Percentiles rank a stretch among this genome's conserved stretches.
phyloP scores from a whole-genome alignment of 176 grass and related monocot genomes.

The Elaeis guineensis region DNA sequence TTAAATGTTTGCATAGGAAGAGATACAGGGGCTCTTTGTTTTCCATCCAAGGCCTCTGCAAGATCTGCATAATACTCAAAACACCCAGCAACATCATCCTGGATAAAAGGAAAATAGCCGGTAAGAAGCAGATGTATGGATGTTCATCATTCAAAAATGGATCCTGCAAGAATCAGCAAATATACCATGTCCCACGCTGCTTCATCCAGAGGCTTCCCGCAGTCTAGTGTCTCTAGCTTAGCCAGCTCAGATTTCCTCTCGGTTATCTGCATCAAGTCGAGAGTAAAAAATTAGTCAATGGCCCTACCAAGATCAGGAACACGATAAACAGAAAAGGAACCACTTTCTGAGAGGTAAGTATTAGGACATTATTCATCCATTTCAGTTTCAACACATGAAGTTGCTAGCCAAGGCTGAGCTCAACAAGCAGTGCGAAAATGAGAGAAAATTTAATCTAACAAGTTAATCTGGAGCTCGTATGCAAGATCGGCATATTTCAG shows the following conservation, averaged over 20 bases:
- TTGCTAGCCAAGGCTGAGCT: no score
- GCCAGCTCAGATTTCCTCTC: slow-evolving; percentile 80
- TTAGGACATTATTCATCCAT: no score
- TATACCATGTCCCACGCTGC: slow-evolving; percentile 92
- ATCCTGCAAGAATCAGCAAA: neutral
- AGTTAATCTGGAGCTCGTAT: no score
- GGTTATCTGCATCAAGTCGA: slow-evolving; percentile 36
- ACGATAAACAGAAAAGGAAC: neutral
- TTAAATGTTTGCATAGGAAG: slow-evolving; percentile 92
- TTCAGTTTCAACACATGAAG: no score
- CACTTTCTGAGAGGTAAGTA: neutral
- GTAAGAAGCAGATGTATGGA: slow-evolving; percentile 2
- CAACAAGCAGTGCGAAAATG: no score
- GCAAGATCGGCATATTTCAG: no score
- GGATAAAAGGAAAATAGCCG: slow-evolving; percentile 19
- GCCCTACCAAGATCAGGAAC: neutral
- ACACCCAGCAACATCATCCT: slow-evolving; percentile 99
- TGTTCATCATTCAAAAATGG: no score
- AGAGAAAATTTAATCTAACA: no score
- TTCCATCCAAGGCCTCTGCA: slow-evolving; percentile 79
- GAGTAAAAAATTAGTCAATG: neutral
- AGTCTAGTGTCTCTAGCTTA: slow-evolving; percentile 75
- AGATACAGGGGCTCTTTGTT: slow-evolving; percentile 61
- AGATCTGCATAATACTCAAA: slow-evolving; percentile 87
- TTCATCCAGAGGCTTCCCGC: slow-evolving; percentile 97